Conservation (phyloP, 1,139 yeast species). For the Pneumocystis murina region DNA sequence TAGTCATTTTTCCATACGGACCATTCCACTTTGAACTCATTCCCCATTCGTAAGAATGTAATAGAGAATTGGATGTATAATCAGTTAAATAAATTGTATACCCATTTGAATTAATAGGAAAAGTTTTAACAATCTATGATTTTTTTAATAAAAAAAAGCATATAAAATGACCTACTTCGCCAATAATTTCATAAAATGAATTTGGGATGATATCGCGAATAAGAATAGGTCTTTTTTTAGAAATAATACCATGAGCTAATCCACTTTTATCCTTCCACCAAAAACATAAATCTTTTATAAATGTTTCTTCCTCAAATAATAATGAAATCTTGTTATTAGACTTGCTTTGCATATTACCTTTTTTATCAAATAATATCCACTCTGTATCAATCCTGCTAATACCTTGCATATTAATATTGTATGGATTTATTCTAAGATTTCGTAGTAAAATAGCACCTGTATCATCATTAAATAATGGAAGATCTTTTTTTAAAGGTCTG, state of each 20-base stretch:
- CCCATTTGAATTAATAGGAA: conserved; percentile 7
- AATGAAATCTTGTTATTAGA: background rate
- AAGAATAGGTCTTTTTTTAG: conserved; percentile 2
- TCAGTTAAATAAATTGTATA: conserved; percentile 9
- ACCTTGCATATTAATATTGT: conserved; percentile 2
- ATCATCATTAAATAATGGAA: conserved; percentile 6
- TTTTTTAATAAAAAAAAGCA: background rate
- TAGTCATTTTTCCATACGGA: conserved; percentile 6
- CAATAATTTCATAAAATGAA: conserved; percentile 7
- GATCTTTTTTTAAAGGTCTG: conserved; percentile 3
- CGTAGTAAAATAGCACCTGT: conserved; percentile 4
- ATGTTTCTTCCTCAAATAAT: conserved; percentile 1
- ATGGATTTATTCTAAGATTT: conserved; percentile 3
- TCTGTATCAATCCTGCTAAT: conserved; percentile 4
- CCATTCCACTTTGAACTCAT: conserved; percentile 7
- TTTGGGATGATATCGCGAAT: conserved; percentile 5
- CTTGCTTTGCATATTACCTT: conserved; percentile 6
- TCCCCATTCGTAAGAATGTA: conserved; percentile 8
- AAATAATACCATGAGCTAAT: background rate
- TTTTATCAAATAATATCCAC: conserved; percentile 7
- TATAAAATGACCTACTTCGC: conserved; percentile 1
- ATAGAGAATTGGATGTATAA: conserved; percentile 4
- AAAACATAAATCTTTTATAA: conserved; percentile 2
- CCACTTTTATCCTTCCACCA: conserved; percentile 10
- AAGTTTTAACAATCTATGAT: conserved; percentile 7